A percentile compares a stretch with the other conserved stretches of the same genome.
phyloP scores from a whole-genome alignment of 2,329 filamentous ascomycete species.

The Diatrype stigma region DNA sequence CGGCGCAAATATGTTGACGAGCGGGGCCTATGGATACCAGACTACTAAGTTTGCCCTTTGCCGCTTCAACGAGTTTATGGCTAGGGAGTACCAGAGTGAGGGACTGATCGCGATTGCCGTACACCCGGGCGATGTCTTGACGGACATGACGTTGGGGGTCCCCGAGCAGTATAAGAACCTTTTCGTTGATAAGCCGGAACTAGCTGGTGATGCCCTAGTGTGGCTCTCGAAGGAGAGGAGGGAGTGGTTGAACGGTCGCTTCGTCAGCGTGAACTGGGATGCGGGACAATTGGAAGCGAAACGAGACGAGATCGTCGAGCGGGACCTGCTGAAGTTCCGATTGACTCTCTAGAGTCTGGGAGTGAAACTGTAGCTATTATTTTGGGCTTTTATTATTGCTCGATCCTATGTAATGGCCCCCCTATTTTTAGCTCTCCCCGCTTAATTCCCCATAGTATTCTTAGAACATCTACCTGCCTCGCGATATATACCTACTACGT shows the following conservation, averaged over 20 bases:
- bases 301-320: slow-evolving; percentile 19
- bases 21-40: slow-evolving; percentile 38
- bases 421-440: too few relatives aligned
- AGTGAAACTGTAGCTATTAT: too few relatives aligned
- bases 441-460: too few relatives aligned
- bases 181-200: slow-evolving; percentile 19
- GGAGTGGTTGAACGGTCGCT: slow-evolving; percentile 19
- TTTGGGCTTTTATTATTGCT: too few relatives aligned
- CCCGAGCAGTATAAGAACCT: slow-evolving; percentile 14
- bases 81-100: slow-evolving; percentile 35
- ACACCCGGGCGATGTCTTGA: slow-evolving; percentile 40
- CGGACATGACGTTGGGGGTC: slow-evolving; percentile 30
- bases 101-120: slow-evolving; percentile 33
- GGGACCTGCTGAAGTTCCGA: slow-evolving; percentile 21
- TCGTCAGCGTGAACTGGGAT: slow-evolving; percentile 22
- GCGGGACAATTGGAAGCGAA: slow-evolving; percentile 22
- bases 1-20: slow-evolving; percentile 29
- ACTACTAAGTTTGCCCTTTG: slow-evolving; percentile 38
- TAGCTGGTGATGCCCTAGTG: slow-evolving; percentile 18
- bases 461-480: too few relatives aligned
- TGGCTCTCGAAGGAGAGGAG: slow-evolving; percentile 15
- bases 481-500: too few relatives aligned
- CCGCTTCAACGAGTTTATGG: slow-evolving; percentile 37
- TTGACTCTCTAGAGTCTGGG: slow-evolving; percentile 1
- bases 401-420: too few relatives aligned